Conservation (phyloP, 2,329 filamentous ascomycete genomes). For the Orbilia brochopaga region DNA sequence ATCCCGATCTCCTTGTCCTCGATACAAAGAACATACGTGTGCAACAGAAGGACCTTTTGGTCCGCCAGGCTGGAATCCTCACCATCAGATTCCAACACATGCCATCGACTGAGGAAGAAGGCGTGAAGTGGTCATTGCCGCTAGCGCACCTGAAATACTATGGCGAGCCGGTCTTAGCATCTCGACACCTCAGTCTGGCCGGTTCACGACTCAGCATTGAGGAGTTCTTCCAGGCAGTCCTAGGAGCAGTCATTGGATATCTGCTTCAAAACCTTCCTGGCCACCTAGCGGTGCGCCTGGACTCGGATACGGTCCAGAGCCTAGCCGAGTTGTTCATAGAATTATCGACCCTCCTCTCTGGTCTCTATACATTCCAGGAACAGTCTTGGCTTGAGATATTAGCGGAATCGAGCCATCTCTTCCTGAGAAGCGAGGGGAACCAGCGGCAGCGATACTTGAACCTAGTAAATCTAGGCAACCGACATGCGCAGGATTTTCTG, state of each 20-base stretch:
- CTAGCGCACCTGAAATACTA: constrained; percentile 29
- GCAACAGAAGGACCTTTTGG: constrained; percentile 15
- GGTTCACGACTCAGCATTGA: constrained; percentile 19
- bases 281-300: constrained; percentile 7
- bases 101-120: not conserved
- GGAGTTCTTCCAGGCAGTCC: constrained; percentile 10
- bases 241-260: constrained; percentile 6
- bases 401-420: not conserved
- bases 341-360: not conserved
- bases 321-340: not conserved
- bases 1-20: constrained; percentile 52
- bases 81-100: constrained; percentile 17
- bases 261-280: not conserved
- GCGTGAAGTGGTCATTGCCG: constrained; percentile 33
- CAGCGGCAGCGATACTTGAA: constrained; percentile 1
- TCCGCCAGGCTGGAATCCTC: constrained; percentile 9
- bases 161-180: constrained; percentile 13
- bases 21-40: constrained; percentile 9
- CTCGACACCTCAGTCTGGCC: constrained; percentile 9
- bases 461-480: constrained; percentile 17
- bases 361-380: not conserved
- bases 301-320: not conserved
- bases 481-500: not conserved
- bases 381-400: constrained; percentile 11
- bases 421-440: constrained; percentile 4